A percentile compares a stretch with the other conserved stretches of the same genome.
Evolutionary conservation across 2,329 filamentous ascomycete genomes (phyloP).

Genomic region (Xylaria polymorpha): DNA sequence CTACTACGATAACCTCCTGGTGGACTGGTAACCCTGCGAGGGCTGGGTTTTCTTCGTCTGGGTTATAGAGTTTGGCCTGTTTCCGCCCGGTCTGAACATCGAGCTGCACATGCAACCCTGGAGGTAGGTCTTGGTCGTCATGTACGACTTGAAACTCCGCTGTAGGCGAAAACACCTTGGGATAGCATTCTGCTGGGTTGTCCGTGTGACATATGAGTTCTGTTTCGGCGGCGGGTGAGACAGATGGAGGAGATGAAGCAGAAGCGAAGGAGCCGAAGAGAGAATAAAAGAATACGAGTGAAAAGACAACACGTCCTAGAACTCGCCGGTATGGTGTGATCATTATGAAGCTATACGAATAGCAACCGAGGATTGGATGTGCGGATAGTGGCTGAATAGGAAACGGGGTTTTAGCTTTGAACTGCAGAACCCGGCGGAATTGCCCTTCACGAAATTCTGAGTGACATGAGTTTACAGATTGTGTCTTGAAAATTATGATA

Average conservation of each 20-base stretch:
- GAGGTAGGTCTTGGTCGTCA: slow-evolving; percentile 73
- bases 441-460: neutral
- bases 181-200: slow-evolving; percentile 72
- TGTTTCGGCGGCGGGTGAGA: slow-evolving; percentile 54
- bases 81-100: slow-evolving; percentile 72
- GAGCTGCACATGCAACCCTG: slow-evolving; percentile 73
- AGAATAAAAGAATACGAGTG: slow-evolving; percentile 39
- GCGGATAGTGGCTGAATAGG: neutral
- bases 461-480: neutral
- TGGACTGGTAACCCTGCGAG: slow-evolving; percentile 65
- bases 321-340: slow-evolving; percentile 31
- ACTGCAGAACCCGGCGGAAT: neutral
- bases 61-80: slow-evolving; percentile 74
- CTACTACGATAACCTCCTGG: slow-evolving; percentile 65
- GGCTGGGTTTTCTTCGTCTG: slow-evolving; percentile 60
- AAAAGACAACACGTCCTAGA: slow-evolving; percentile 29
- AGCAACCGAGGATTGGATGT: neutral
- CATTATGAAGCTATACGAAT: slow-evolving; percentile 37
- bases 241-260: slow-evolving; percentile 47
- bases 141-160: slow-evolving; percentile 72
- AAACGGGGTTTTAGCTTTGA: neutral
- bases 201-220: slow-evolving; percentile 74
- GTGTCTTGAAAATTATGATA: neutral
- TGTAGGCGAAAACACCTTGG: slow-evolving; percentile 71
- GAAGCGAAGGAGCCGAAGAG: slow-evolving; percentile 45